phyloP scores from a whole-genome alignment of 2,329 filamentous ascomycete species.

The Nemania sp. region DNA sequence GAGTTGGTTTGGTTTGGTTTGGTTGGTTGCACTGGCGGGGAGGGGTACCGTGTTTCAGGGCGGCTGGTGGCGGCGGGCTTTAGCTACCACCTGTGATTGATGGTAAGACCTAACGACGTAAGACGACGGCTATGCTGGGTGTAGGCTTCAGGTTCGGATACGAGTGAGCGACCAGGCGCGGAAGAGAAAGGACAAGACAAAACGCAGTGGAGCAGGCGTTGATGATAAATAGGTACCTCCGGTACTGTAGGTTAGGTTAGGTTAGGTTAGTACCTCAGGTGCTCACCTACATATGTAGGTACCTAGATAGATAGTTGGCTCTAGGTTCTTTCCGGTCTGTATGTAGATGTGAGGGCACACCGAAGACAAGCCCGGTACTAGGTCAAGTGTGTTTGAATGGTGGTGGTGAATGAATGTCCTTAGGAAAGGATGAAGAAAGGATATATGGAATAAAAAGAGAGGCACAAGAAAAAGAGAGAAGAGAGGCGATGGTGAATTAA shows the following conservation, averaged over 20 bases:
- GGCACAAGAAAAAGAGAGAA: conserved; percentile 13
- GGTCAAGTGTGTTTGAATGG: background rate
- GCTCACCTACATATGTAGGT: too few species aligned
- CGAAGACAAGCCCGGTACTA: conserved; percentile 1
- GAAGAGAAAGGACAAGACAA: conserved; percentile 6
- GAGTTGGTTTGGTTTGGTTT: too few species aligned
- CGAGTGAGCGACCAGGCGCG: background rate
- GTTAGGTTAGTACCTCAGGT: too few species aligned
- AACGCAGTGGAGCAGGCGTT: conserved; percentile 10
- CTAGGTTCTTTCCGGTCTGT: background rate
- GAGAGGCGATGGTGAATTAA: background rate
- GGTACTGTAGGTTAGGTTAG: too few species aligned
- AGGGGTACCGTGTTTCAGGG: conserved; percentile 32
- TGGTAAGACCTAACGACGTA: conserved; percentile 22
- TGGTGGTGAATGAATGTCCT: background rate
- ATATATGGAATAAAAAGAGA: conserved; percentile 22
- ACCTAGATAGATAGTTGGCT: background rate
- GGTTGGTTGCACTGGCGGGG: conserved; percentile 23
- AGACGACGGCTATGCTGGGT: conserved; percentile 4
- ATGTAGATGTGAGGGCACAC: background rate
- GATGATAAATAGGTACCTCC: conserved; percentile 11
- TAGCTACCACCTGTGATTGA: conserved; percentile 19
- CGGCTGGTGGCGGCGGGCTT: conserved; percentile 1
- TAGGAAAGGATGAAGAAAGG: conserved; percentile 12
- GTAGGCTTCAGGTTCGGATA: background rate